Evolutionary conservation across 805 yeast species (phyloP).

Genomic region (Maudiozyma serrabonitensis): DNA sequence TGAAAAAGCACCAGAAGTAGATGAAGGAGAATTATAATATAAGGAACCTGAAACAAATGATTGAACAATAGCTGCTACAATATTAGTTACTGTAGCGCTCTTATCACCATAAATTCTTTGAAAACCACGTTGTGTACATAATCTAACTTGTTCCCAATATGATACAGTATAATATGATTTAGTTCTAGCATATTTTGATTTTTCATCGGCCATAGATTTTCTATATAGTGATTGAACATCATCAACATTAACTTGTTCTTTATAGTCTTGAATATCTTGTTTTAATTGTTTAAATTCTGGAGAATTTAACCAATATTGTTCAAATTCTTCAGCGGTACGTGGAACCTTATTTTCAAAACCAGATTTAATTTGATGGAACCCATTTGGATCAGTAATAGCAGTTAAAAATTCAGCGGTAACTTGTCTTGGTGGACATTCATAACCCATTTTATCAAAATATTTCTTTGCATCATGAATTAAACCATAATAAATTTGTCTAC

Average conservation of each 20-base stretch:
- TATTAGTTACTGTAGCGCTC: constrained; percentile 34
- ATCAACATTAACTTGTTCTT: constrained; percentile 21
- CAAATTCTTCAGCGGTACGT: constrained; percentile 48
- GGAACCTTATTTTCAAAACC: constrained; percentile 47
- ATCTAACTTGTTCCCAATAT: constrained; percentile 38
- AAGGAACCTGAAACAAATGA: constrained; percentile 55
- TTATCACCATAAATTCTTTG: constrained; percentile 50
- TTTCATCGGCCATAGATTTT: constrained; percentile 23
- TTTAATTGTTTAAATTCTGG: constrained; percentile 31
- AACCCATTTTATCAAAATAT: constrained; percentile 51
- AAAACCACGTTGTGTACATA: constrained; percentile 43
- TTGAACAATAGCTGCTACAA: constrained; percentile 34
- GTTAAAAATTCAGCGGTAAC: constrained; percentile 55
- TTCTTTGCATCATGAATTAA: constrained; percentile 37
- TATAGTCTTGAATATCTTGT: constrained; percentile 34
- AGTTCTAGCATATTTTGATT: constrained; percentile 16
- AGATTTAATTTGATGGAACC: constrained; percentile 27
- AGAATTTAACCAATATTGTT: constrained; percentile 35
- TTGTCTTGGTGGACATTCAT: constrained; percentile 45
- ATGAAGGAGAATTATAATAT: constrained; percentile 42
- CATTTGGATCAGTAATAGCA: constrained; percentile 50
- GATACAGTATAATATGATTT: constrained; percentile 22
- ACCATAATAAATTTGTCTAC: constrained; percentile 50
- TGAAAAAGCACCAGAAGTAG: constrained; percentile 50
- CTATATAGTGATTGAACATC: constrained; percentile 30